phyloP scores from a whole-genome alignment of 257 asterid species.

The Solanum ahanhuiri region DNA sequence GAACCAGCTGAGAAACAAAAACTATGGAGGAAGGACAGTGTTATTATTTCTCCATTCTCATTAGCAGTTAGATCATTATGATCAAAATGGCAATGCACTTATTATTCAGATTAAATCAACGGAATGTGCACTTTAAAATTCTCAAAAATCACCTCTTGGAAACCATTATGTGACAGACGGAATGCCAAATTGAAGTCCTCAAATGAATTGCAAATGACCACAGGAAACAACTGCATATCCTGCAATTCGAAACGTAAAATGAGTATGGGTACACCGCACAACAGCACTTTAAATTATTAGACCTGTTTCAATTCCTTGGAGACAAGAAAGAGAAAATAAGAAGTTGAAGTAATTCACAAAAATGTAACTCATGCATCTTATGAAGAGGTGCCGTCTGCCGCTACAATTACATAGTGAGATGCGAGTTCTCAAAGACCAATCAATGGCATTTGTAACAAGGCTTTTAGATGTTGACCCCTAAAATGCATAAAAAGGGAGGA shows the following conservation, averaged over 20 bases:
- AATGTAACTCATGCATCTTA: neutral
- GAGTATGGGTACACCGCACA: neutral
- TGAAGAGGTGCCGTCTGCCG: neutral
- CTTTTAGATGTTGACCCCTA: neutral
- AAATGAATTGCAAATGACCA: slow-evolving; percentile 63
- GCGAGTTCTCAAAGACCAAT: neutral
- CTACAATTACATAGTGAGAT: neutral
- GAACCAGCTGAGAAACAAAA: neutral
- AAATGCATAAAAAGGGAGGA: neutral
- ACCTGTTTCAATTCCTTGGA: neutral
- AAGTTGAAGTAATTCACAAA: neutral
- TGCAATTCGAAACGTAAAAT: slow-evolving; percentile 19
- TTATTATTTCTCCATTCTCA: neutral
- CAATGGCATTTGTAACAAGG: neutral
- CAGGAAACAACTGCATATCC: slow-evolving; percentile 71
- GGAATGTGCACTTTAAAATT: neutral
- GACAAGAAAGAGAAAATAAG: neutral
- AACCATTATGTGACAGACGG: slow-evolving; percentile 74
- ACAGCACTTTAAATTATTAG: neutral
- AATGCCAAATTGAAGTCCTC: slow-evolving; percentile 66
- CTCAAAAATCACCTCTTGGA: slow-evolving; percentile 55
- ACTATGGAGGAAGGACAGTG: neutral
- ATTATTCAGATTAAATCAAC: neutral
- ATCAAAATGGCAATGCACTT: neutral
- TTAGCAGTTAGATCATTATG: neutral